Percentiles rank a stretch among this genome's conserved stretches.
phyloP scores from a whole-genome alignment of 257 asterid genomes.

The Solanum clarkiae region DNA sequence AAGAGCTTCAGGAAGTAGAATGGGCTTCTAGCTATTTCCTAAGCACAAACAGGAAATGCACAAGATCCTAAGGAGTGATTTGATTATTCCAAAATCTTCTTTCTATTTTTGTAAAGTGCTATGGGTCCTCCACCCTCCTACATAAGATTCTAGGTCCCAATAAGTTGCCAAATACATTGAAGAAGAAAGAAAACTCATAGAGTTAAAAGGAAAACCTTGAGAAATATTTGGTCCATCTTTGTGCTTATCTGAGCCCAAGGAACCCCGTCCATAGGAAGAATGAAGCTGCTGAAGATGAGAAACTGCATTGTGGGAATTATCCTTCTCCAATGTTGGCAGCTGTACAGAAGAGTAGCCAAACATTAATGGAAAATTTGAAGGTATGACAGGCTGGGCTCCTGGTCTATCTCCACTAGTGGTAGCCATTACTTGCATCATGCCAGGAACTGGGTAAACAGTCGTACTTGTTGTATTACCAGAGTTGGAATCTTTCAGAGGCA shows the following conservation, averaged over 20 bases:
- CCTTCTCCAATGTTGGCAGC: slow-evolving; percentile 73
- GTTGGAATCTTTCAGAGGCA: slow-evolving; percentile 39
- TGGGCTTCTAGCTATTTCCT: neutral
- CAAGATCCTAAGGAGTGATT: neutral
- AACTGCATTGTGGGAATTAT: slow-evolving; percentile 36
- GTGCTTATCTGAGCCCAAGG: slow-evolving; percentile 27
- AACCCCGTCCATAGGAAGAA: slow-evolving; percentile 37
- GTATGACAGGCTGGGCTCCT: slow-evolving; percentile 32
- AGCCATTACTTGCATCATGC: slow-evolving; percentile 48
- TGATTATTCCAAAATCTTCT: neutral
- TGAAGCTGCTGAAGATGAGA: slow-evolving; percentile 56
- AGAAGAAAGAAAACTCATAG: neutral
- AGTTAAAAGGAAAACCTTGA: slow-evolving; percentile 42
- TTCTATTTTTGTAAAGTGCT: neutral
- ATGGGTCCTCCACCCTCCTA: neutral
- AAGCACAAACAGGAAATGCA: neutral
- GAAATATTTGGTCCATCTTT: slow-evolving; percentile 44
- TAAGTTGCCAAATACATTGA: neutral
- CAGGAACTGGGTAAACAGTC: slow-evolving; percentile 40
- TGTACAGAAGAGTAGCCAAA: slow-evolving; percentile 67
- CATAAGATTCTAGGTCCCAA: neutral
- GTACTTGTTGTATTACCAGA: slow-evolving; percentile 23
- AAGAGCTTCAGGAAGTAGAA: neutral
- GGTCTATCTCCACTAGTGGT: slow-evolving; percentile 39
- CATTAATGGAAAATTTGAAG: slow-evolving; percentile 57